These are phyloP conservation scores for Salix koriyanagi DNA, from an alignment of 345 rosid species.

Conservation along the genomic window DNA sequence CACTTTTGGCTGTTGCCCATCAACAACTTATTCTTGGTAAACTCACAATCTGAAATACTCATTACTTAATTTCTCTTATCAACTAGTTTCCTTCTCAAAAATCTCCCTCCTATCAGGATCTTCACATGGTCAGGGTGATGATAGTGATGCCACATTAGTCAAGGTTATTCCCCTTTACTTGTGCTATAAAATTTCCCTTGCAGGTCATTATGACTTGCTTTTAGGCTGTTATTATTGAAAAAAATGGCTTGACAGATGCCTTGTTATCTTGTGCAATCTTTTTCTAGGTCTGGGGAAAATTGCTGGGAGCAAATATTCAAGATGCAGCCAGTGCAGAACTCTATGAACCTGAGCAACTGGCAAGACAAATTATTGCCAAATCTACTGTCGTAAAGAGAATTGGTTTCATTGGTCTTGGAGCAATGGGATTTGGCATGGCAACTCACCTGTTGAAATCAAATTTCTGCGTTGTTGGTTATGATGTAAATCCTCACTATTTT, in stretches of 20 bases:
- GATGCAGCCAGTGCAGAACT: constrained; percentile 60
- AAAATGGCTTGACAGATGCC: background rate
- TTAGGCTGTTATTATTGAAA: background rate
- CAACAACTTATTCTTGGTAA: constrained; percentile 82
- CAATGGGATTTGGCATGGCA: constrained; percentile 99
- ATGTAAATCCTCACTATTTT: constrained; percentile 48
- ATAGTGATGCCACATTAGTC: constrained; percentile 42
- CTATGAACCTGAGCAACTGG: constrained; percentile 72
- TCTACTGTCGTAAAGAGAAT: constrained; percentile 54
- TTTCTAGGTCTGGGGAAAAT: constrained; percentile 65
- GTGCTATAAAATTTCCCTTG: background rate
- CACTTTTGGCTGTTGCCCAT: constrained; percentile 71
- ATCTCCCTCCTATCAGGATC: constrained; percentile 42
- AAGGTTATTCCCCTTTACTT: constrained; percentile 40
- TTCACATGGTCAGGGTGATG: constrained; percentile 43
- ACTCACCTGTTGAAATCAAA: constrained; percentile 64
- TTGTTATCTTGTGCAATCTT: background rate
- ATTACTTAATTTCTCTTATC: constrained; percentile 8
- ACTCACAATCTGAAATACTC: background rate
- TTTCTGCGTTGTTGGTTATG: constrained; percentile 69
- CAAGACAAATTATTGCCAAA: constrained; percentile 45
- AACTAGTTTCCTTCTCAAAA: constrained; percentile 1
- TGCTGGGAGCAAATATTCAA: constrained; percentile 53
- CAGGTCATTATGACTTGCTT: background rate
- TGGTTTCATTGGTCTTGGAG: constrained; percentile 97